Evolutionary conservation across 352 stramenopile genomes (phyloP), one percentile per base, ranked within the genome.

Genomic region (Globisporangium spinosum): DNA sequence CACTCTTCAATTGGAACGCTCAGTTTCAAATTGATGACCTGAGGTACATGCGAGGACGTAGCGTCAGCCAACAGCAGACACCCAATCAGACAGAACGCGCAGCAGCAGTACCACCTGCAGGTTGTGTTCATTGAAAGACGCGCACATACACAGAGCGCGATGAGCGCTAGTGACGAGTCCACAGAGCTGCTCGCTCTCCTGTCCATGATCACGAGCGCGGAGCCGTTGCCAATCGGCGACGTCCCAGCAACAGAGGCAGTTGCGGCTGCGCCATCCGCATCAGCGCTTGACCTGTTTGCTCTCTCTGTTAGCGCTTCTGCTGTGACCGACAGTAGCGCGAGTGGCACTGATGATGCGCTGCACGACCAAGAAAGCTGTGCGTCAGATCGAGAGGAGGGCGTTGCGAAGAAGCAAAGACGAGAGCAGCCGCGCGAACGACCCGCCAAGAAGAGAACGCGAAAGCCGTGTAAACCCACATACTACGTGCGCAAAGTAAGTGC

Each of bases 391-490:
- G 38, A 45, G 38, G 38, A 17, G 38, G 1, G 38, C 38, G 47
- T 55, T 2, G 51, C 10, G 23, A 34, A 29, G 51, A 57, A 57
- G 22, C 20, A 32, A 23, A 27, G 13, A 7, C 10, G 22, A 29
- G 51, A 12, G 9, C 25, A 54, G 20, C 20, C 45, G 5, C 45
- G 49, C 22, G 22, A 27, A 20, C n/a, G 51, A 57, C 9, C 23
- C 9, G 12, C 51, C 49, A 56, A 56, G 22, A 56, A 56, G 22
- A n/a, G 51, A 38, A 23, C 15, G 53, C 32, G 25, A 25, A 58
- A 58, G 53, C 23, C 53, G 53, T 58, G 53, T 4, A 65, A 65
- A 15, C 60, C 60, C 20, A 65, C 60, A 43, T 45, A 65, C 43
- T 55, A 58, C 32, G 60, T 65, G 27, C 60, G 60, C 13, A 55